Base-by-base conservation (phyloP, 768 basidiomycete genomes). In the Cubamyces sp. region DNA sequence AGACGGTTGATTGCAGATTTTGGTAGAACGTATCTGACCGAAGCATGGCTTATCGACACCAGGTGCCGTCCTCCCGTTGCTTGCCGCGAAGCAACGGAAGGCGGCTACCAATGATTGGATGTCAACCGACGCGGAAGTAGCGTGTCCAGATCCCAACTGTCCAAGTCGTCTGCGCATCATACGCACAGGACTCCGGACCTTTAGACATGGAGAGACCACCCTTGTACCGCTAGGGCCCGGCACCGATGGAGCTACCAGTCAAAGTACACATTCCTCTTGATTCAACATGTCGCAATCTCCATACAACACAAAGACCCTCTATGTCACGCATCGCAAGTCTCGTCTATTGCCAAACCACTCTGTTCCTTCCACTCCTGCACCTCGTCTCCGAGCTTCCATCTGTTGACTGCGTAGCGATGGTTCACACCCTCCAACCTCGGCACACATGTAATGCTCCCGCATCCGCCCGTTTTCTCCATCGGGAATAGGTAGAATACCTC, bases 391-490 rank as follows among this genome's bases (percentile, higher is more conserved):
- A 55, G 58, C 56, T 78, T 85, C 92, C 92, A 97, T 52, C 78
- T 75, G 64, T 79, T 85, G 37, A 96, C 88, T 15, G 80, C 79
- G 64, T 89, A 98, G 30, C 93, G 82, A 72, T 99, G 96, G 67
- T 99, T 99, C 30, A 98, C 85, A 1, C 91, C 91, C 57, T 87
- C 86, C 63, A 96, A 82, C 34, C 83, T 82, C 23, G 96, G 92
- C 0, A 98, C 78, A 64, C 89, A 92, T 14, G 84, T 81, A 14
- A 81, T 71, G 30, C 92, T 84, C 14, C 95, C 93, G 62, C 93
- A 94, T 0, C 96, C 96, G 26, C 97, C 96, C 0, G 93, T 95
- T 54, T 81, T 76, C 0, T 80, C 75, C 86, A 91, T 92, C 0
- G 89, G 84, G 25, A 84, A 71, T 37, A 98, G 71, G 70, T 88